Conservation (phyloP, 192 early-diverging fungal species). For the Coemansia sp. region DNA sequence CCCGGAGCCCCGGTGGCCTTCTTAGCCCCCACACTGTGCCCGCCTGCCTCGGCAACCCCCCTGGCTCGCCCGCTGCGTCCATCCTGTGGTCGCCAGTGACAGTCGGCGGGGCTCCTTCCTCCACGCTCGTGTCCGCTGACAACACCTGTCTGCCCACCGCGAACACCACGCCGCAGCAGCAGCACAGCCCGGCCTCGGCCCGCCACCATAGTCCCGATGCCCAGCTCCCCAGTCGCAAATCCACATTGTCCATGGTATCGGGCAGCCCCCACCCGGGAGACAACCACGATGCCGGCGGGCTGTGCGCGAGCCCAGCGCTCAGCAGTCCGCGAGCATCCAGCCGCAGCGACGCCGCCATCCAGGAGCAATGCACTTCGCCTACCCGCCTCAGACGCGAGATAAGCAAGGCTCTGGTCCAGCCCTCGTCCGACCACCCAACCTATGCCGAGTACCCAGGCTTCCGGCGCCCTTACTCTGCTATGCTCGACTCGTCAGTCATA, state of each 20-base stretch:
- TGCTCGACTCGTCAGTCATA: background rate
- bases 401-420: background rate
- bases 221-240: conserved; percentile 4
- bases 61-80: background rate
- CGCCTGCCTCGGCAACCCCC: background rate
- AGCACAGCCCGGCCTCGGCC: conserved; percentile 20
- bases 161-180: conserved; percentile 4
- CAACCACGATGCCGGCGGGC: background rate
- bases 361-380: background rate
- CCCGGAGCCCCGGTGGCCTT: background rate
- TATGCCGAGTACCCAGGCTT: background rate
- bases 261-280: background rate
- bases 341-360: background rate
- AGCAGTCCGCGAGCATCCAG: background rate
- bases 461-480: background rate
- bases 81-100: conserved; percentile 5
- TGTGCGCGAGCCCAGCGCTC: background rate
- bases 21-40: background rate
- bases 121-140: background rate
- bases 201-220: conserved; percentile 10
- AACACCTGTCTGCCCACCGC: background rate
- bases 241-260: background rate
- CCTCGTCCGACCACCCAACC: background rate
- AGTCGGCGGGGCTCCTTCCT: background rate
- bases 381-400: background rate